Evolutionary conservation across 1,284 basidiomycete species (phyloP), one percentile per base, ranked within the genome.

Genomic region (Moesziomyces globuligerus): DNA sequence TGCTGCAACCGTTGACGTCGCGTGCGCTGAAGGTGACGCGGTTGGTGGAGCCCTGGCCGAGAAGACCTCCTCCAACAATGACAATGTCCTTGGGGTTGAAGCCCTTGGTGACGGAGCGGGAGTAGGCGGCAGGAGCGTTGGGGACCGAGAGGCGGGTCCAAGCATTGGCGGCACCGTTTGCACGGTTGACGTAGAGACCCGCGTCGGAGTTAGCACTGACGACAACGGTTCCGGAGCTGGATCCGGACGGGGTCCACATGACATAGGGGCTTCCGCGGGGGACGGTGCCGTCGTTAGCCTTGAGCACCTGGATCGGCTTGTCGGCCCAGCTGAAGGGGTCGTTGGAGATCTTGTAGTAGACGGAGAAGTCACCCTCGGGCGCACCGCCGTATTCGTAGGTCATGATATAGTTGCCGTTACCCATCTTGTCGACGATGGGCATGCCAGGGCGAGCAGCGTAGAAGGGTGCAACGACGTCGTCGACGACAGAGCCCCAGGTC

Each of bases 391-490:
- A 79, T 53, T 84, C 83, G 67, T 82, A 83, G 9, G 82, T 82
- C 67, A 81, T 55, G 59, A 83, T 78, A 49, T 73, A 83, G 44
- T 79, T 60, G 10, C 81, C 78, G 52, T 81, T 80, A 10, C 76
- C 72, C n/a, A 84, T 56, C 41, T 73, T 53, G 7, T 78, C 70
- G 24, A 84, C 73, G 23, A 74, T 78, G 29, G 83, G 64, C 83
- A 84, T 84, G 6, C 83, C 83, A 4, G 75, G 83, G 41, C 83
- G 80, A 28, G 72, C 72, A 45, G 61, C 43, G 58, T 81, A 83
- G 9, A 55, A 53, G 13, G 75, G 54, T 32, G 74, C 64, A 4
- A 78, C 77, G n/a, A 81, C 81, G 41, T 81, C 81, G 57, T 81
- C 50, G 45, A 83, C 81, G 15, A 81, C 61, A 5, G 72, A 44